Conservation (phyloP, 352 stramenopile species). For the Thraustotheca clavata region DNA sequence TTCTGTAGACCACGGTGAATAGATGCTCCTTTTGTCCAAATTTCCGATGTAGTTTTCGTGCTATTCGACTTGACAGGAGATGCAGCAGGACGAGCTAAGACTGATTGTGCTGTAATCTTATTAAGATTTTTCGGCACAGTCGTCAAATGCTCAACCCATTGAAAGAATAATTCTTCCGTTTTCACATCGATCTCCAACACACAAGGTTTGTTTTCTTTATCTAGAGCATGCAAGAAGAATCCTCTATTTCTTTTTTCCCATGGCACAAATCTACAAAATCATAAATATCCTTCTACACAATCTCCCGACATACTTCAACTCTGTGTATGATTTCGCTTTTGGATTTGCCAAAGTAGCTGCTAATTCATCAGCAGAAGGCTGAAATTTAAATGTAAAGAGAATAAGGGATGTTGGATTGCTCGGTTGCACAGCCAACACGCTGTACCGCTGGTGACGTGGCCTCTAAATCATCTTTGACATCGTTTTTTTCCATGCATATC, state of each 20-base stretch:
- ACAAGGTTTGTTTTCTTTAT: conserved; percentile 52
- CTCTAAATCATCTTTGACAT: conserved; percentile 21
- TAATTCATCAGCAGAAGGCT: conserved; percentile 58
- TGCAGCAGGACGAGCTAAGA: conserved; percentile 10
- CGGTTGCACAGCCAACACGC: conserved; percentile 44
- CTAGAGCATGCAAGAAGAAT: conserved; percentile 13
- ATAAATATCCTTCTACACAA: background rate
- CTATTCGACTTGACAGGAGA: conserved; percentile 26
- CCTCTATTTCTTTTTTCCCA: conserved; percentile 15
- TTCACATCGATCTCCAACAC: conserved; percentile 69
- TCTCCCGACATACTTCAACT: conserved; percentile 14
- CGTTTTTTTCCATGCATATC: background rate
- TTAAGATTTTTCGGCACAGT: conserved; percentile 34
- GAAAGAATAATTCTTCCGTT: conserved; percentile 42
- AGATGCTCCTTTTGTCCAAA: conserved; percentile 75
- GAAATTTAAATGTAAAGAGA: conserved; percentile 82
- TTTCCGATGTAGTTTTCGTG: conserved; percentile 34
- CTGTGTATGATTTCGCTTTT: conserved; percentile 7
- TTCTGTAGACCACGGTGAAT: conserved; percentile 76
- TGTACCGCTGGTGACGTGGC: conserved; percentile 77
- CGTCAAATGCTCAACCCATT: conserved; percentile 67
- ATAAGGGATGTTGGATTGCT: conserved; percentile 33
- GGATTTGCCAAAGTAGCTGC: conserved; percentile 2
- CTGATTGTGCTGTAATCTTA: conserved; percentile 28
- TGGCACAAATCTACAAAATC: conserved; percentile 14